Evolutionary conservation across 2,329 filamentous ascomycete genomes (phyloP).

Genomic region (Lachnellula hyalina): DNA sequence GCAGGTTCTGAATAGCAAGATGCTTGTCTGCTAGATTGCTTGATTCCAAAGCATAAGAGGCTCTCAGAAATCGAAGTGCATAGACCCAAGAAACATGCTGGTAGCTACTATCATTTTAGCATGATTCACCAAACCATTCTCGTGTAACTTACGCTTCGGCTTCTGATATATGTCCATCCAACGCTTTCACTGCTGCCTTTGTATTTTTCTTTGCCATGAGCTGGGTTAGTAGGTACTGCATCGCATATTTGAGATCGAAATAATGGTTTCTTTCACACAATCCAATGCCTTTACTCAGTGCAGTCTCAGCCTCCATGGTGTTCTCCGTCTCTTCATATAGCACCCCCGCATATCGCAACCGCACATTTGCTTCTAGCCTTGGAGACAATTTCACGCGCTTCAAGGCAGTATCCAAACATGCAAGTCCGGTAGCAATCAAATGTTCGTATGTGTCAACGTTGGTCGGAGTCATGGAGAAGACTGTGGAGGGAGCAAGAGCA

Average conservation of each 20-base stretch:
- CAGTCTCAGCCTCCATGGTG: slow-evolving; percentile 65
- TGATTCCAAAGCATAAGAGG: slow-evolving; percentile 61
- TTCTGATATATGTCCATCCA: slow-evolving; percentile 65
- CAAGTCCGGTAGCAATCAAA: slow-evolving; percentile 65
- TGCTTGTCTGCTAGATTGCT: slow-evolving; percentile 55
- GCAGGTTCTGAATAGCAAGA: slow-evolving; percentile 63
- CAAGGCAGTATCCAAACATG: slow-evolving; percentile 65
- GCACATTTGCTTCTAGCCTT: slow-evolving; percentile 62
- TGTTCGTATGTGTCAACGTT: slow-evolving; percentile 63
- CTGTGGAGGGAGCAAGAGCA: slow-evolving; percentile 44
- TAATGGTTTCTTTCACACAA: slow-evolving; percentile 62
- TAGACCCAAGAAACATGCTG: slow-evolving; percentile 71
- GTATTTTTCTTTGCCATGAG: slow-evolving; percentile 65
- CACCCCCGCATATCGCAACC: slow-evolving; percentile 66
- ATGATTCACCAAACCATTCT: neutral
- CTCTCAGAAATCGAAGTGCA: slow-evolving; percentile 68
- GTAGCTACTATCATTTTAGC: slow-evolving; percentile 35
- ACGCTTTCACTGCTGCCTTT: slow-evolving; percentile 66
- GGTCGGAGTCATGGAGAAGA: slow-evolving; percentile 43
- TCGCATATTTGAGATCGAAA: slow-evolving; percentile 67
- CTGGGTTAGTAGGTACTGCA: slow-evolving; percentile 68
- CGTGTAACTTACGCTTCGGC: slow-evolving; percentile 52
- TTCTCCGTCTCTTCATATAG: slow-evolving; percentile 72
- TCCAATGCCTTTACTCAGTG: slow-evolving; percentile 65
- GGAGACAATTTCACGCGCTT: slow-evolving; percentile 56